Evolutionary conservation across 441 rosid species (phyloP).

Genomic region (Adansonia madagascariensis): DNA sequence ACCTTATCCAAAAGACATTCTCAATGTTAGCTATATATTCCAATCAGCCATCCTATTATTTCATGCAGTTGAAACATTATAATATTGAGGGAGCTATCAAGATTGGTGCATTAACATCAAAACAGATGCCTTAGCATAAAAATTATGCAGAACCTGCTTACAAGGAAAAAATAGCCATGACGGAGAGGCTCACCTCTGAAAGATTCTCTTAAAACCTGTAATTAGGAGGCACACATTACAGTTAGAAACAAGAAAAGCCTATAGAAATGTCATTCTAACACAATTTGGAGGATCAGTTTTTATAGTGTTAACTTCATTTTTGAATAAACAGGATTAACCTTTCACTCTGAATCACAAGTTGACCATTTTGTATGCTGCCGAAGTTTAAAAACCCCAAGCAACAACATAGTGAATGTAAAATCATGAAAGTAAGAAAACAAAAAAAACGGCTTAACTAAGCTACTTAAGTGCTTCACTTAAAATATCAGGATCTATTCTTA

Average conservation of each 20-base stretch:
- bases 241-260: constrained; percentile 18
- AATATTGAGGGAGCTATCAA: not conserved
- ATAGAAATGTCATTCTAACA: constrained; percentile 3
- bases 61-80: constrained; percentile 13
- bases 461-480: not conserved
- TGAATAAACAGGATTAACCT: not conserved
- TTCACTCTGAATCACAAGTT: not conserved
- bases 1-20: constrained; percentile 9
- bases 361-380: constrained; percentile 5
- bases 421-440: not conserved
- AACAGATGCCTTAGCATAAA: constrained; percentile 13
- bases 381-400: constrained; percentile 5
- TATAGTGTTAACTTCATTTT: not conserved
- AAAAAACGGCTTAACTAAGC: not conserved
- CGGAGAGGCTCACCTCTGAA: constrained; percentile 59
- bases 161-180: not conserved
- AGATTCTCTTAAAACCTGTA: constrained; percentile 81
- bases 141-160: constrained; percentile 6
- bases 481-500: not conserved
- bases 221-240: constrained; percentile 33
- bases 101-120: not conserved
- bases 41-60: constrained; percentile 11
- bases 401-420: not conserved
- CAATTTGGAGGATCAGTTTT: constrained; percentile 11
- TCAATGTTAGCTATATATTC: not conserved